Evolutionary conservation across 83 land plant species (phyloP).

Genomic region (Diphasiastrum complanatum): DNA sequence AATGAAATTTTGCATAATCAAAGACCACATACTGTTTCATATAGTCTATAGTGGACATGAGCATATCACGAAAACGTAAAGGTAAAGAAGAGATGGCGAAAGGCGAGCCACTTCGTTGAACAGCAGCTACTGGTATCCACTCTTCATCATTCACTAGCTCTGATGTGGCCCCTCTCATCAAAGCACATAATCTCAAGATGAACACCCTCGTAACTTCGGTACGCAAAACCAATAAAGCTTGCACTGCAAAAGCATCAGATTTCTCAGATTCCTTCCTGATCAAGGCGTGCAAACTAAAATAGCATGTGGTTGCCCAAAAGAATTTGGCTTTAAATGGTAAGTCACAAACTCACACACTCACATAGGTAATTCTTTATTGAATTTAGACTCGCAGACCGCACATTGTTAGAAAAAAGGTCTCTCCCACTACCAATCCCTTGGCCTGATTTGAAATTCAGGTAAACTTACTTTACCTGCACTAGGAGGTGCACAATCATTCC

Average conservation of each 20-base stretch:
- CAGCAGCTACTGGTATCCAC: conserved; percentile 72
- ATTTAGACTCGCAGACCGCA: neutral
- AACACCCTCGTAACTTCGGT: conserved; percentile 64
- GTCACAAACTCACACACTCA: too few relatives aligned
- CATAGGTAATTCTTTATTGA: too few relatives aligned
- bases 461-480: conserved; percentile 49
- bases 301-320: neutral
- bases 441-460: neutral
- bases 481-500: conserved; percentile 72
- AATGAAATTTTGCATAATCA: neutral
- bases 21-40: conserved; percentile 46
- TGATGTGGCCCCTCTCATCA: conserved; percentile 56
- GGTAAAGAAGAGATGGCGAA: conserved; percentile 79
- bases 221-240: conserved; percentile 44
- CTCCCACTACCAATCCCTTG: neutral
- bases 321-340: neutral
- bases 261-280: neutral
- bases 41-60: conserved; percentile 72
- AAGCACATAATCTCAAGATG: conserved; percentile 65
- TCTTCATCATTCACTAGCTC: conserved; percentile 63
- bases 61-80: conserved; percentile 57
- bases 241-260: conserved; percentile 35
- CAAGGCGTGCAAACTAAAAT: neutral
- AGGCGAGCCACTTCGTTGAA: conserved; percentile 68
- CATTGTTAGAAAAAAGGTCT: neutral